Conservation (phyloP, 176 grass and related monocot genomes). For the Carex kokanica region DNA sequence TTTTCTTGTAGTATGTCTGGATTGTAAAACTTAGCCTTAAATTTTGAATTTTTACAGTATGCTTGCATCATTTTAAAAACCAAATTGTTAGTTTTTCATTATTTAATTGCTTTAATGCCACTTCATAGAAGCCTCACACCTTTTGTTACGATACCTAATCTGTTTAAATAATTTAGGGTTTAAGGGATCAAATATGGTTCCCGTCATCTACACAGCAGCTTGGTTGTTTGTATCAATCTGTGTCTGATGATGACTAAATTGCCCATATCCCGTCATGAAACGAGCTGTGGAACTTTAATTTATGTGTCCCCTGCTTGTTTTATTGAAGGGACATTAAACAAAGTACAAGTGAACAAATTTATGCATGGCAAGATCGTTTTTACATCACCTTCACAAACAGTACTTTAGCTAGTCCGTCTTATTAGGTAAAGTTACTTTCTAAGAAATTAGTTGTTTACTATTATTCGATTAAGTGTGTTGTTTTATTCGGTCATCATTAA, state of each 20-base stretch:
- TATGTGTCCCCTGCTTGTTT: constrained; percentile 27
- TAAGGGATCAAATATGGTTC: neutral
- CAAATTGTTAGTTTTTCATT: neutral
- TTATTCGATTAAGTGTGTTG: neutral
- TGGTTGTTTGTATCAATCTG: constrained; percentile 38
- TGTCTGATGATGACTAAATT: constrained; percentile 74
- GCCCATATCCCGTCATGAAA: neutral
- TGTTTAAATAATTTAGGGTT: constrained; percentile 16
- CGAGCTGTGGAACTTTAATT: neutral
- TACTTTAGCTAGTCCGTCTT: neutral
- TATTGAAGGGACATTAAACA: constrained; percentile 35
- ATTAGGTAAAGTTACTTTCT: neutral
- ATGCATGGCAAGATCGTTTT: too few relatives aligned
- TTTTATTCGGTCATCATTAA: constrained; percentile 63
- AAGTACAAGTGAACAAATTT: neutral
- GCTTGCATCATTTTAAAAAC: too few relatives aligned
- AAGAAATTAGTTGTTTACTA: too few relatives aligned
- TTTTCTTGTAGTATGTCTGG: neutral
- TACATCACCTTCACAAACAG: too few relatives aligned
- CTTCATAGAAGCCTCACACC: constrained; percentile 45
- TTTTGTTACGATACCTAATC: constrained; percentile 18
- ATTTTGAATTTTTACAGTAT: constrained; percentile 33
- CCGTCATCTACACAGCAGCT: constrained; percentile 72
- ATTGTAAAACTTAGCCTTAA: neutral
- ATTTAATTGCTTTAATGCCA: constrained; percentile 22